Evolutionary conservation across 2,329 filamentous ascomycete genomes (phyloP), one percentile per base, ranked within the genome.

Genomic region (Ophiognomonia clavigignenti-juglandacearum): DNA sequence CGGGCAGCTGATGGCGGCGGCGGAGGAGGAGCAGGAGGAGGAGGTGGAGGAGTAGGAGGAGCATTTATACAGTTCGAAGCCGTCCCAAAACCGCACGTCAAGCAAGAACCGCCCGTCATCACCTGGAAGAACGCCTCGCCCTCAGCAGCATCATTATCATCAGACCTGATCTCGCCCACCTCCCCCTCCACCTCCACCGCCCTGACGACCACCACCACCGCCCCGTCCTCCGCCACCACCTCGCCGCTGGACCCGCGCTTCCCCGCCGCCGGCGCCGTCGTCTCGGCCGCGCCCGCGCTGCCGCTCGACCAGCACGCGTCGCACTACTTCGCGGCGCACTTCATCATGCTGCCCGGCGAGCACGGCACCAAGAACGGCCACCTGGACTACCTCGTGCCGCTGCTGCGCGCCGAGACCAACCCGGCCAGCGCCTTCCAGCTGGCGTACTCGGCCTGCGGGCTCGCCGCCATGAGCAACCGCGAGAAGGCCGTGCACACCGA

Each of bases 301-400:
- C 69, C 77, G 2, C 54, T 78, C 1, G 74, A 80, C 19, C 69
- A 79, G 48, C 75, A 76, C 52, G 80, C 79, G 2, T 68, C 70
- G 10, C 80, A 77, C 53, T 75, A 78, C 57, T 84, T 84, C 56
- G 62, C 82, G 6, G 68, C 78, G 44, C 82, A 83, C 57, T 84
- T 77, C 57, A 72, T 83, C 41, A 65, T 82, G 20, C 55, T 78
- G 8, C 77, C 80, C 11, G 63, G 65, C 14, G 66, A 73, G 18
- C 72, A 70, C 16, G 68, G 64, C 32, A 69, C 68, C 2, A 63
- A 73, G 5, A 4, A 9, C 16, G 80, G 80, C 0, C 80, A 77
- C 56, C 69, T 82, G 59, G 77, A 83, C 52, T 83, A 77, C 43
- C 62, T 83, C 1, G 56, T 80, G 7, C 79, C 80, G 3, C 61